Percentiles rank a stretch among this genome's conserved stretches.
These are phyloP conservation scores for Pneumocystis murina DNA, from an alignment of 1,139 yeast genomes.

Conservation along the genomic window DNA sequence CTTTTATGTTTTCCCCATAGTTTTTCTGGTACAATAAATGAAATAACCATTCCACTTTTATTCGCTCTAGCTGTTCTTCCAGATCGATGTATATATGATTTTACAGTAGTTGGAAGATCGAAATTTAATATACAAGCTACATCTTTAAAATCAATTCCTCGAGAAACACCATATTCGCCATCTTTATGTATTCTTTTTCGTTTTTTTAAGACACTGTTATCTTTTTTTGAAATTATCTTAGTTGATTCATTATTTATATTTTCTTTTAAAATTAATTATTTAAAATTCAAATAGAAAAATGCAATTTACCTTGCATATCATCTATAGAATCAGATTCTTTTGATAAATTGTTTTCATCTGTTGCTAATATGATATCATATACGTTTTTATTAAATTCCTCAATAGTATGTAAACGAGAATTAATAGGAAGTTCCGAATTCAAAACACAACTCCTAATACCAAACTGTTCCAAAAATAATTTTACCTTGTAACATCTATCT, in stretches of 20 bases:
- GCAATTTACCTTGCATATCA: conserved; percentile 17
- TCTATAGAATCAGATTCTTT: conserved; percentile 37
- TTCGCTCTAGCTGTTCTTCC: conserved; percentile 99
- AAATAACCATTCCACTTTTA: conserved; percentile 83
- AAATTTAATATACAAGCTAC: conserved; percentile 94
- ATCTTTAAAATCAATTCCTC: conserved; percentile 93
- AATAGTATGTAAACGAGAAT: conserved; percentile 85
- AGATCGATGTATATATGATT: conserved; percentile 81
- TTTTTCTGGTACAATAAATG: conserved; percentile 72
- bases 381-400: conserved; percentile 89
- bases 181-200: conserved; percentile 27
- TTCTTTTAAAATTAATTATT: conserved; percentile 9
- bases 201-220: conserved; percentile 11
- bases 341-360: conserved; percentile 57
- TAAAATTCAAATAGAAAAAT: conserved; percentile 3
- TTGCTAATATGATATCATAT: conserved; percentile 77
- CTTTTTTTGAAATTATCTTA: conserved; percentile 13
- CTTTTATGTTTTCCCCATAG: conserved; percentile 83
- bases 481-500: conserved; percentile 88
- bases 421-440: conserved; percentile 83
- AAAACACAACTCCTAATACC: conserved; percentile 80
- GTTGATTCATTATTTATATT: conserved; percentile 3
- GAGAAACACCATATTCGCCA: conserved; percentile 79
- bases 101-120: conserved; percentile 82
- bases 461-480: conserved; percentile 82